Conservation (phyloP, 2,329 filamentous ascomycete species). For the Sphaceloma murrayae region DNA sequence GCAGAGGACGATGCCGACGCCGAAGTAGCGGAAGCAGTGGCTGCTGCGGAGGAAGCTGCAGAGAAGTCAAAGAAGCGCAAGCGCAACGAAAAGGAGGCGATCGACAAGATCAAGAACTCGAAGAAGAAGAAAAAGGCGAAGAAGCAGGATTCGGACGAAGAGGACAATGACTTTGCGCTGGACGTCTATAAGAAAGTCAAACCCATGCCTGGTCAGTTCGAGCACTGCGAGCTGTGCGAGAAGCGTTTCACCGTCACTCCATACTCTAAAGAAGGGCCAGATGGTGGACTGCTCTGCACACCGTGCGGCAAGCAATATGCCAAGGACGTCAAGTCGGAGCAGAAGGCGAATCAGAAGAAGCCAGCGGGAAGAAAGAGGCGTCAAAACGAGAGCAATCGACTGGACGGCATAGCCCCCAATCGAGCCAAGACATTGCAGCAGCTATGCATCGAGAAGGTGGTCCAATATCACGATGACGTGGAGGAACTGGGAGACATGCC, state of each 20-base stretch:
- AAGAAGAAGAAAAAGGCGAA: slow-evolving; percentile 38
- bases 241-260: slow-evolving; percentile 90
- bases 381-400: slow-evolving; percentile 70
- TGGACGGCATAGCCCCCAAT: slow-evolving; percentile 60
- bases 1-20: slow-evolving; percentile 26
- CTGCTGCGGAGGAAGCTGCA: slow-evolving; percentile 27
- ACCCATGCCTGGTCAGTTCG: slow-evolving; percentile 72
- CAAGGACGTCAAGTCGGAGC: slow-evolving; percentile 53
- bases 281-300: slow-evolving; percentile 77
- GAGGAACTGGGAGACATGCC: slow-evolving; percentile 57
- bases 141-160: slow-evolving; percentile 37
- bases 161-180: slow-evolving; percentile 37
- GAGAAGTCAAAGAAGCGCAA: slow-evolving; percentile 47
- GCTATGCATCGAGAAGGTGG: slow-evolving; percentile 54
- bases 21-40: slow-evolving; percentile 34
- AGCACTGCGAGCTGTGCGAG: slow-evolving; percentile 74
- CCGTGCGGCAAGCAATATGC: slow-evolving; percentile 68
- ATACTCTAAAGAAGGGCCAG: slow-evolving; percentile 71
- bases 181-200: slow-evolving; percentile 48
- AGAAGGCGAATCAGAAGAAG: slow-evolving; percentile 50
- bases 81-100: slow-evolving; percentile 38
- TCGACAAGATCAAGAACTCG: slow-evolving; percentile 32
- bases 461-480: slow-evolving; percentile 53
- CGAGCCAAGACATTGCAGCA: slow-evolving; percentile 62
- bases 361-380: slow-evolving; percentile 54